Percentiles rank a stretch among this genome's conserved stretches.
Evolutionary conservation across 1,139 yeast species (phyloP).

Genomic region (Saccharomyces hybrid): DNA sequence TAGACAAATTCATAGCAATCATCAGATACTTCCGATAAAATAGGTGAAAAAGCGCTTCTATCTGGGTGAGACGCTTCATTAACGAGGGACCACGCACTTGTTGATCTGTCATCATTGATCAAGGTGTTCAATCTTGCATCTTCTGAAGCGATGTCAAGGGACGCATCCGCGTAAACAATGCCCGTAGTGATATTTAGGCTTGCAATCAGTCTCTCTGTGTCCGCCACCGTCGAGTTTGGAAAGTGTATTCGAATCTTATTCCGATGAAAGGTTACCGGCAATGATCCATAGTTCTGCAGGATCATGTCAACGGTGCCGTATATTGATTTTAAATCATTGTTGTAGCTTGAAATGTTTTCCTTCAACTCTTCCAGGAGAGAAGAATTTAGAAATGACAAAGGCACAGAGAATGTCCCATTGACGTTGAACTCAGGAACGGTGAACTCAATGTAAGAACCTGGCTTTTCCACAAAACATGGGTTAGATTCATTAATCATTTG

Average conservation of each 20-base stretch:
- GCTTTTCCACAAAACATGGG: slow-evolving; percentile 27
- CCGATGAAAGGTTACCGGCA: slow-evolving; percentile 41
- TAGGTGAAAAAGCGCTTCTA: slow-evolving; percentile 5
- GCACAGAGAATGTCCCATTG: slow-evolving; percentile 37
- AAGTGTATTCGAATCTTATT: slow-evolving; percentile 45
- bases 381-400: slow-evolving; percentile 44
- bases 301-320: slow-evolving; percentile 14
- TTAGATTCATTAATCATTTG: background rate
- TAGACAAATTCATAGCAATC: slow-evolving; percentile 33
- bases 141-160: slow-evolving; percentile 1
- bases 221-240: slow-evolving; percentile 48
- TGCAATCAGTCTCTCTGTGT: slow-evolving; percentile 43
- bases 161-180: slow-evolving; percentile 34
- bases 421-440: slow-evolving; percentile 30
- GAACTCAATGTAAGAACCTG: slow-evolving; percentile 52
- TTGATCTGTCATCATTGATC: background rate
- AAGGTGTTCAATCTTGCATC: slow-evolving; percentile 1
- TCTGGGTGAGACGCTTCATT: background rate
- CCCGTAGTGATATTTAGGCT: slow-evolving; percentile 50
- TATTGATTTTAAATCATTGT: slow-evolving; percentile 36
- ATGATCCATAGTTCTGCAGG: slow-evolving; percentile 42
- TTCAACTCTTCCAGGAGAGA: slow-evolving; percentile 41
- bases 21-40: slow-evolving; percentile 12
- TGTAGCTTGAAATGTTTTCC: slow-evolving; percentile 34
- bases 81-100: background rate